phyloP scores from a whole-genome alignment of 176 grass and related monocot genomes.

The Bolboschoenus planiculmis region DNA sequence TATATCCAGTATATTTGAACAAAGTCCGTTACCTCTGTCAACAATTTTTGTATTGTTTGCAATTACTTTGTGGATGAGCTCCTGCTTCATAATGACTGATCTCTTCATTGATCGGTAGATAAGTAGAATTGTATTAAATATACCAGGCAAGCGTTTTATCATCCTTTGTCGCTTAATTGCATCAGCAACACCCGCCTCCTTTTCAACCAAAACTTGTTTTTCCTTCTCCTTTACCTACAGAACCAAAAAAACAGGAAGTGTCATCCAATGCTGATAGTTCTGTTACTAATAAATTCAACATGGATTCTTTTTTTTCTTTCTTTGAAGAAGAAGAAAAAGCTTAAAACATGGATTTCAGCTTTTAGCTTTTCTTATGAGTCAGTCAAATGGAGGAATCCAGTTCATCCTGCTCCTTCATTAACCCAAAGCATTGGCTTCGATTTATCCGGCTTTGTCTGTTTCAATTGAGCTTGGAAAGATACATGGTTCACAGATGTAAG shows the following conservation, averaged over 20 bases:
- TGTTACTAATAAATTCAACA: background rate
- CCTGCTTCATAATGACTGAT: constrained; percentile 67
- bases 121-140: constrained; percentile 52
- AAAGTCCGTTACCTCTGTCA: background rate
- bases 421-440: background rate
- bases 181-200: constrained; percentile 42
- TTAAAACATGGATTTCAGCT: background rate
- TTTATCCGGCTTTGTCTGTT: background rate
- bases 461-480: background rate
- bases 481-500: background rate
- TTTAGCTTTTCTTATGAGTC: background rate
- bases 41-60: constrained; percentile 35
- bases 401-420: background rate
- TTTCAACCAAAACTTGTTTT: constrained; percentile 36
- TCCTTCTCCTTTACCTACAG: constrained; percentile 75
- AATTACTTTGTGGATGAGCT: constrained; percentile 64
- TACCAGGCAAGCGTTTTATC: constrained; percentile 48
- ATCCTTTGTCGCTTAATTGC: constrained; percentile 52
- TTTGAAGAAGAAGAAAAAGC: background rate
- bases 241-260: background rate
- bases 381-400: background rate
- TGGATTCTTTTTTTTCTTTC: background rate
- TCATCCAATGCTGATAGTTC: background rate
- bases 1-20: background rate
- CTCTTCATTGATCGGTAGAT: constrained; percentile 53